Conservation (phyloP, 768 basidiomycete genomes). For the Amanita pseudoporphyria region DNA sequence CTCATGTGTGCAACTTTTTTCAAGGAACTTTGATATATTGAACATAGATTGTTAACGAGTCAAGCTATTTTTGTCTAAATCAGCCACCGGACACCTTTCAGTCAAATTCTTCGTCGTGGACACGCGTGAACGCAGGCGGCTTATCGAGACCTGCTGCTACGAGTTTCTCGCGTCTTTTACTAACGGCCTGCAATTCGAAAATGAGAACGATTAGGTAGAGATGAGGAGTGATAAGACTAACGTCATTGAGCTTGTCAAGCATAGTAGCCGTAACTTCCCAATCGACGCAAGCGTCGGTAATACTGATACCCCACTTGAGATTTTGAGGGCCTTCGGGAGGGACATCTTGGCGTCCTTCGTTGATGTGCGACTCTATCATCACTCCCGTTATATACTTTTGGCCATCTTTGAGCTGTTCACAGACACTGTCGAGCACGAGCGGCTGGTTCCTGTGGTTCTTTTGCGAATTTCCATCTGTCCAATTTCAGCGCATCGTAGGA, state of each 20-base stretch:
- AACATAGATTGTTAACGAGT: too few species aligned
- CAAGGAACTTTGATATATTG: too few species aligned
- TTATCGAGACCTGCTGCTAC: conserved; percentile 30
- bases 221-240: conserved; percentile 13
- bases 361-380: conserved; percentile 96
- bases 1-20: too few species aligned
- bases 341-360: conserved; percentile 85
- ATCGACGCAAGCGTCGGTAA: conserved; percentile 89
- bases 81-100: not conserved
- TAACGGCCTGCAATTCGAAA: conserved; percentile 30
- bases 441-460: conserved; percentile 95
- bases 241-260: conserved; percentile 62
- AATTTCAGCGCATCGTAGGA: not conserved
- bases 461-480: conserved; percentile 86
- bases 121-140: conserved; percentile 25
- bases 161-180: conserved; percentile 30
- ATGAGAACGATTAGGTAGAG: not conserved
- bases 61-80: not conserved
- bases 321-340: conserved; percentile 57
- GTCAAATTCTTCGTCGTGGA: conserved; percentile 2
- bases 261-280: conserved; percentile 73
- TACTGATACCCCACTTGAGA: conserved; percentile 75
- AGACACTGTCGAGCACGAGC: conserved; percentile 62
- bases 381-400: conserved; percentile 77
- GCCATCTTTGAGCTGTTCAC: conserved; percentile 65